phyloP scores from a whole-genome alignment of 2,329 filamentous ascomycete genomes.

The Aspergillus spinulosporus region DNA sequence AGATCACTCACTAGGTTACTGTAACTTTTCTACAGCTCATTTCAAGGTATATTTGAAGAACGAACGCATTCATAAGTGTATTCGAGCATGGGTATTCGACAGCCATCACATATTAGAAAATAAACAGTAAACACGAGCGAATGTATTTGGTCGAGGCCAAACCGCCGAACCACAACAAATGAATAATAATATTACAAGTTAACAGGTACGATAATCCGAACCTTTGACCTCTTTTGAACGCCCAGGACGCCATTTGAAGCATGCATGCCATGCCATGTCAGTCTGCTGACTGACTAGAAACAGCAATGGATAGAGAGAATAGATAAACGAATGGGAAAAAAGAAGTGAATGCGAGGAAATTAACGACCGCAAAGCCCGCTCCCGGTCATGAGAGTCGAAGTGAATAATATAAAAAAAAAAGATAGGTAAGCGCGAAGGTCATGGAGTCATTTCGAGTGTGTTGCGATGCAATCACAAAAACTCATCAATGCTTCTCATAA shows the following conservation, averaged over 20 bases:
- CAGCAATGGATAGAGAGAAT: conserved; percentile 15
- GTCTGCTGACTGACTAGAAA: conserved; percentile 9
- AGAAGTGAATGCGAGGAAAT: conserved; percentile 11
- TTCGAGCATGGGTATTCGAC: conserved; percentile 23
- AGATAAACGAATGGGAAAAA: background rate
- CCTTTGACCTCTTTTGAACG: conserved; percentile 29
- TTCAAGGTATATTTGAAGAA: background rate
- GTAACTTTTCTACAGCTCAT: too few relatives aligned
- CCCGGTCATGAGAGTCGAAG: conserved; percentile 39
- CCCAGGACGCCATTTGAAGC: conserved; percentile 29
- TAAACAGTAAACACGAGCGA: conserved; percentile 21
- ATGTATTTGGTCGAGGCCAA: conserved; percentile 11
- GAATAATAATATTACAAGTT: conserved; percentile 39
- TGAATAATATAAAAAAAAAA: conserved; percentile 17
- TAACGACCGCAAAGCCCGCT: conserved; percentile 45
- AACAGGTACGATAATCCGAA: conserved; percentile 24
- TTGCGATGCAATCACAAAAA: conserved; percentile 38
- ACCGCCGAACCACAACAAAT: conserved; percentile 7
- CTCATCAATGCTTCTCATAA: conserved; percentile 49
- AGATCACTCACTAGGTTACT: too few relatives aligned
- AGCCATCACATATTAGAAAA: conserved; percentile 18
- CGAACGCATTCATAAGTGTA: conserved; percentile 6
- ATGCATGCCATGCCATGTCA: conserved; percentile 17
- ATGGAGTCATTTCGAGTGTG: conserved; percentile 33
- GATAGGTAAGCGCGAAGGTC: conserved; percentile 23